phyloP scores from a whole-genome alignment of 2,329 filamentous ascomycete genomes.

The Ophioceras dolichostomum region DNA sequence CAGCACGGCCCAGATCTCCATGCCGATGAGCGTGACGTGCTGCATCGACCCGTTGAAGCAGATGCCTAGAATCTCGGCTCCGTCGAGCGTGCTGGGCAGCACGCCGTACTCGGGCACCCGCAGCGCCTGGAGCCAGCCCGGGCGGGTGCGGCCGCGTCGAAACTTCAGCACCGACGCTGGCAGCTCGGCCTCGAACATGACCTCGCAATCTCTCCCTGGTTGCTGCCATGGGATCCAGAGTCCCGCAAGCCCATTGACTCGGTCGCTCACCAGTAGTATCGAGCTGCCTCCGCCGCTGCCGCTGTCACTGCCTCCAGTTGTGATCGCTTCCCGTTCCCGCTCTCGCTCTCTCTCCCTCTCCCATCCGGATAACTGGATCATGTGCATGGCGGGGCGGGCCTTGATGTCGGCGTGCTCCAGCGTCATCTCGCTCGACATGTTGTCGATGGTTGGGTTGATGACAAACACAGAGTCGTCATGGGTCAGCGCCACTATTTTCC shows the following conservation, averaged over 20 bases:
- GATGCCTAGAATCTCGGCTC: conserved; percentile 47
- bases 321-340: conserved; percentile 6
- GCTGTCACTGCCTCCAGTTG: not conserved
- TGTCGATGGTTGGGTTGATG: conserved; percentile 30
- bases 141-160: conserved; percentile 36
- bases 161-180: conserved; percentile 44
- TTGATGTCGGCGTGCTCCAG: conserved; percentile 32
- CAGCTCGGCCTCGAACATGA: conserved; percentile 45
- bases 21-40: conserved; percentile 54
- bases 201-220: conserved; percentile 25
- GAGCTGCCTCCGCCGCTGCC: conserved; percentile 10
- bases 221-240: conserved; percentile 35
- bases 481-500: conserved; percentile 39
- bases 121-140: conserved; percentile 30
- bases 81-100: conserved; percentile 28
- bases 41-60: conserved; percentile 58
- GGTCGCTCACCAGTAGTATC: conserved; percentile 34
- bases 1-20: conserved; percentile 54
- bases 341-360: too few species aligned
- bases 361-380: conserved; percentile 31
- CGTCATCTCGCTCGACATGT: conserved; percentile 20
- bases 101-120: conserved; percentile 25
- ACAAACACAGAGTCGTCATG: conserved; percentile 41
- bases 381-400: conserved; percentile 30
- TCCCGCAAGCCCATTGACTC: conserved; percentile 32